Conservation (phyloP, 352 stramenopile genomes). For the Phytophthora sansomeana region DNA sequence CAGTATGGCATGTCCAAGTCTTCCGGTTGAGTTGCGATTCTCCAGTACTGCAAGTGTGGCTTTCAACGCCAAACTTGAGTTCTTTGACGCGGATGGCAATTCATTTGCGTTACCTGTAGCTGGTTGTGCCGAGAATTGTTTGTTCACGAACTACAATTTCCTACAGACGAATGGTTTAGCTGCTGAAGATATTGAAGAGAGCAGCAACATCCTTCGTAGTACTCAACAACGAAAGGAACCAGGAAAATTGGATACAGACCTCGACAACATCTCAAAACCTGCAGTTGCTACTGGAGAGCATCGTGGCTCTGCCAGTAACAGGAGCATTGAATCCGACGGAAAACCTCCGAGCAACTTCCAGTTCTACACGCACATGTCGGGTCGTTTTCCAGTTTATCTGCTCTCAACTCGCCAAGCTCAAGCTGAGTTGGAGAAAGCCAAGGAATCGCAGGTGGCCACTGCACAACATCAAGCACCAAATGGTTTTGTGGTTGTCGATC, state of each 20-base stretch:
- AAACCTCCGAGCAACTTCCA: conserved; percentile 23
- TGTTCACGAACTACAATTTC: conserved; percentile 93
- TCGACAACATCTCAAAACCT: conserved; percentile 1
- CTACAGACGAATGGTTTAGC: conserved; percentile 53
- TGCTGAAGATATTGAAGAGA: conserved; percentile 15
- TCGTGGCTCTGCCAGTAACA: conserved; percentile 4
- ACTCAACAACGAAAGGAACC: conserved; percentile 20
- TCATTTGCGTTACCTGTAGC: conserved; percentile 85
- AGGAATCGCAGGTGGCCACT: conserved; percentile 13
- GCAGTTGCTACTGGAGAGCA: neutral
- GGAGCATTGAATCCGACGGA: conserved; percentile 1
- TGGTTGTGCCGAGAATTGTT: conserved; percentile 92
- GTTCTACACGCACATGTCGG: conserved; percentile 61
- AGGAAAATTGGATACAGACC: neutral
- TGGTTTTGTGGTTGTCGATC: conserved; percentile 63
- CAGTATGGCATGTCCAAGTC: conserved; percentile 76
- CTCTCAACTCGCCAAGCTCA: conserved; percentile 57
- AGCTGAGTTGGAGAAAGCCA: conserved; percentile 44
- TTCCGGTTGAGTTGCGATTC: conserved; percentile 91
- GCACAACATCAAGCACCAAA: conserved; percentile 21
- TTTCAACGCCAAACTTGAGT: conserved; percentile 93
- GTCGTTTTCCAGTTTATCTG: conserved; percentile 70
- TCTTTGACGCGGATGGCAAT: conserved; percentile 93
- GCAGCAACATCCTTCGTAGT: conserved; percentile 1
- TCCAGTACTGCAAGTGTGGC: conserved; percentile 85